A percentile compares a stretch with the other conserved stretches of the same genome.
Conservation (phyloP, 352 stramenopile species). For the Globisporangium megalacanthum region DNA sequence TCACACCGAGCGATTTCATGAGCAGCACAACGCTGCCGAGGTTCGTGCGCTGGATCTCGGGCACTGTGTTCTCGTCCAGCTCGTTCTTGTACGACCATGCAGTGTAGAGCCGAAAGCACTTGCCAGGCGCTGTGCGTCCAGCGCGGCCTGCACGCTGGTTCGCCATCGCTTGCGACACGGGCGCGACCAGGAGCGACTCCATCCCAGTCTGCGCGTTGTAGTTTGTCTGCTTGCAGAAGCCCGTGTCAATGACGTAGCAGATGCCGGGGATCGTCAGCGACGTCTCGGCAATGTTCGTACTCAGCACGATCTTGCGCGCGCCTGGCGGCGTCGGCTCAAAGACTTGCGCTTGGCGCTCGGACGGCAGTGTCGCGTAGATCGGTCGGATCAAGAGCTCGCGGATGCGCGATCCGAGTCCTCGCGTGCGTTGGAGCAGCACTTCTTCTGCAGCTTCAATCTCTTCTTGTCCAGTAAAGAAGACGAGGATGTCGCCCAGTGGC, state of each 20-base stretch:
- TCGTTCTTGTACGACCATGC: constrained; percentile 99
- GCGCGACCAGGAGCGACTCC: constrained; percentile 98
- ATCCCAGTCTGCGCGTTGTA: constrained; percentile 99
- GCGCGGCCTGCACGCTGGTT: constrained; percentile 95
- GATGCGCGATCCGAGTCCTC: constrained; percentile 95
- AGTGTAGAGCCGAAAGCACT: constrained; percentile 99
- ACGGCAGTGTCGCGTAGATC: constrained; percentile 98
- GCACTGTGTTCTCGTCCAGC: constrained; percentile 96
- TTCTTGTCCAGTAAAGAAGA: constrained; percentile 99
- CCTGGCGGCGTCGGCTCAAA: constrained; percentile 97
- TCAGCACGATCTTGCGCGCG: constrained; percentile 97
- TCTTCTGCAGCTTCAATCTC: constrained; percentile 99
- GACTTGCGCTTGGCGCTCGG: constrained; percentile 98
- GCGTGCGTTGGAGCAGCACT: constrained; percentile 91
- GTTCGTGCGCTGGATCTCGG: constrained; percentile 98
- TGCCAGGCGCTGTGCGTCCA: constrained; percentile 95
- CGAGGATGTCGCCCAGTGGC: constrained; percentile 96
- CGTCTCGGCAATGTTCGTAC: constrained; percentile 99
- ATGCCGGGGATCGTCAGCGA: constrained; percentile 99
- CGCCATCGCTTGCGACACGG: constrained; percentile 96
- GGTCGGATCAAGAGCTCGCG: constrained; percentile 98
- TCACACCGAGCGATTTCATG: constrained; percentile 99
- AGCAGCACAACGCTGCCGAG: constrained; percentile 97
- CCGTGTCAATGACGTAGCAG: constrained; percentile 99
- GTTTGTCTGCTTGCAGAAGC: constrained; percentile 99